phyloP scores from a whole-genome alignment of 2,329 filamentous ascomycete species.

The Exophiala aquamarina region DNA sequence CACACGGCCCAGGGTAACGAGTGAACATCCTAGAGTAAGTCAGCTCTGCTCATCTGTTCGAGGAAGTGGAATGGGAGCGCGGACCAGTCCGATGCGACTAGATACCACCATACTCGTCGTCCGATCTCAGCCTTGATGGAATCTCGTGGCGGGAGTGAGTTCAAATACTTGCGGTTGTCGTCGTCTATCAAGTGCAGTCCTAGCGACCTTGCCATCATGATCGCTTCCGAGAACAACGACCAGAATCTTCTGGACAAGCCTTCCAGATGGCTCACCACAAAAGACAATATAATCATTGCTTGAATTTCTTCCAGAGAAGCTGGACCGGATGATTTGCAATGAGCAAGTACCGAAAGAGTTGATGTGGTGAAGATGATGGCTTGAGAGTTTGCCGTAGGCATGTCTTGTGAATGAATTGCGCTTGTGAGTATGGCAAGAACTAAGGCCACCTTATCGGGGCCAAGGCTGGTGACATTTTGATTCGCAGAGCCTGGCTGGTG shows the following conservation, averaged over 20 bases:
- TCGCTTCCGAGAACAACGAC: slow-evolving; percentile 16
- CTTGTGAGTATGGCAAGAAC: slow-evolving; percentile 27
- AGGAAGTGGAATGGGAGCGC: slow-evolving; percentile 8
- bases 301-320: slow-evolving; percentile 39
- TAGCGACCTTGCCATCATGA: neutral
- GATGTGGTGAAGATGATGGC: slow-evolving; percentile 33
- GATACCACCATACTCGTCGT: slow-evolving; percentile 32
- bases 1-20: slow-evolving; percentile 35
- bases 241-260: slow-evolving; percentile 35
- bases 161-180: no score
- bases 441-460: neutral
- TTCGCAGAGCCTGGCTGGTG: slow-evolving; percentile 15
- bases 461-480: neutral
- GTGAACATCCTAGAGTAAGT: slow-evolving; percentile 33
- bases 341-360: slow-evolving; percentile 35
- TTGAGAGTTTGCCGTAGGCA: slow-evolving; percentile 29
- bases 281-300: slow-evolving; percentile 36
- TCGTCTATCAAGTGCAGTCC: slow-evolving; percentile 2
- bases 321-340: slow-evolving; percentile 26
- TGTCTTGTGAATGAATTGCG: slow-evolving; percentile 34
- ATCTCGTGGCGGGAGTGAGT: slow-evolving; percentile 6
- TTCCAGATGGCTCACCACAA: slow-evolving; percentile 35
- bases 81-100: slow-evolving; percentile 36
- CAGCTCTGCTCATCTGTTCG: no score
- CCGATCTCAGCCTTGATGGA: slow-evolving; percentile 37